Evolutionary conservation across 2,329 filamentous ascomycete species (phyloP), one percentile per base, ranked within the genome.

Genomic region (Ascochyta lentis): DNA sequence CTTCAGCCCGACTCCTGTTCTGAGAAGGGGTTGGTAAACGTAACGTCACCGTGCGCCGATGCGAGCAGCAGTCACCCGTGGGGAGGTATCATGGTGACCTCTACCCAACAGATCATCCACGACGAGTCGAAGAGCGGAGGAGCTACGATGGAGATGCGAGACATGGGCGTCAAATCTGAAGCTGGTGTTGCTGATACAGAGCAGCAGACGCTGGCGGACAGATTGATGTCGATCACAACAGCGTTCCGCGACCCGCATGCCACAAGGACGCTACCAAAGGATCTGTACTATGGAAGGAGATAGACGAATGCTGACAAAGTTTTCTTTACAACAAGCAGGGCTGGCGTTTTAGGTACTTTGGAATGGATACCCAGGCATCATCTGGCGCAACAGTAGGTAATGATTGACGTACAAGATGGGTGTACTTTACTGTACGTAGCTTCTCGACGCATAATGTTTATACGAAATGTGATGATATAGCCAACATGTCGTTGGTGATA

Each of bases 141-240:
- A 2, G 56, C 49, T 0, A 58, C 61, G 0, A 45, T 75, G 39
- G 73, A 76, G 56, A 34, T 76, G 54, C 63, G 52, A 7, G 67
- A 76, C 0, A 47, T 77, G 48, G 74, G 74, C 2, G 56, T 76
- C 6, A 67, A 49, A n/a, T 64, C 69, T 10, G 69, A 74, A 46
- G 64, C 67, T 29, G 56, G 67, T 19, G 63, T 75, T 13, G 76
- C 62, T 9, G 74, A 73, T 15, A 71, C 69, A 50, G 78, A 80
- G 55, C 73, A 78, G 54, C 68, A 69, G 50, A 79, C 77, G 0
- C 67, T 78, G 60, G 77, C 75, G 4, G 78, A 80, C 43, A 61
- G 54, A 26, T 43, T 74, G 29, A 67, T 74, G 62, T 54, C 63
- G 1, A 72, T 74, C 22, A 74, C 69, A 2, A 69, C 66, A 15